A percentile compares a stretch with the other conserved stretches of the same genome.
Conservation (phyloP, 1,139 yeast genomes). For the Debaryomycetaceae sp. region DNA sequence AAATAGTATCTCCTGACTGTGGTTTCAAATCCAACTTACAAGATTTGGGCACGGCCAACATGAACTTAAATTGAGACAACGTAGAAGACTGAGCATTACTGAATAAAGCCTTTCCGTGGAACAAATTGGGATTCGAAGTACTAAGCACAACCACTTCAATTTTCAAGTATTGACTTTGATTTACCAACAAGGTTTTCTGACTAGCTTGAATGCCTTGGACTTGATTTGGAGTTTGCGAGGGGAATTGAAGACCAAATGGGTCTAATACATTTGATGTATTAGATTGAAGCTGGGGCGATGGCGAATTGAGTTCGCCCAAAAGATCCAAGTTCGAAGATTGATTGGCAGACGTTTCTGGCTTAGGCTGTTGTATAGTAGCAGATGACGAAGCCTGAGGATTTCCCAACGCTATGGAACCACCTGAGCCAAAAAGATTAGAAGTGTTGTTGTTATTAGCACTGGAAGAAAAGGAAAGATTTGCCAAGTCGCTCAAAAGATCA, state of each 20-base stretch:
- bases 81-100: conserved; percentile 35
- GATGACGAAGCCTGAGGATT: conserved; percentile 8
- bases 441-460: conserved; percentile 26
- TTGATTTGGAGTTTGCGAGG: conserved; percentile 34
- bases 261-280: conserved; percentile 36
- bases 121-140: conserved; percentile 33
- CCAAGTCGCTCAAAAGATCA: conserved; percentile 70
- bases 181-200: conserved; percentile 26
- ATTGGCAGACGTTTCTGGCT: conserved; percentile 11
- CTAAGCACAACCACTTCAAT: conserved; percentile 48
- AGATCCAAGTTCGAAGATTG: conserved; percentile 27
- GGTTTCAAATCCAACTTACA: conserved; percentile 66
- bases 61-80: conserved; percentile 52
- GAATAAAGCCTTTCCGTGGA: conserved; percentile 44
- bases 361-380: conserved; percentile 9
- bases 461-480: conserved; percentile 52
- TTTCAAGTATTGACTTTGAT: conserved; percentile 48
- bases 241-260: conserved; percentile 52
- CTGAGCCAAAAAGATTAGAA: conserved; percentile 44
- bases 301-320: conserved; percentile 45
- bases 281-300: conserved; percentile 48
- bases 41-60: conserved; percentile 80
- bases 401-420: conserved; percentile 45
- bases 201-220: conserved; percentile 18
- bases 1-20: conserved; percentile 58